phyloP scores from a whole-genome alignment of 257 asterid genomes.

The Prunella vulgaris region DNA sequence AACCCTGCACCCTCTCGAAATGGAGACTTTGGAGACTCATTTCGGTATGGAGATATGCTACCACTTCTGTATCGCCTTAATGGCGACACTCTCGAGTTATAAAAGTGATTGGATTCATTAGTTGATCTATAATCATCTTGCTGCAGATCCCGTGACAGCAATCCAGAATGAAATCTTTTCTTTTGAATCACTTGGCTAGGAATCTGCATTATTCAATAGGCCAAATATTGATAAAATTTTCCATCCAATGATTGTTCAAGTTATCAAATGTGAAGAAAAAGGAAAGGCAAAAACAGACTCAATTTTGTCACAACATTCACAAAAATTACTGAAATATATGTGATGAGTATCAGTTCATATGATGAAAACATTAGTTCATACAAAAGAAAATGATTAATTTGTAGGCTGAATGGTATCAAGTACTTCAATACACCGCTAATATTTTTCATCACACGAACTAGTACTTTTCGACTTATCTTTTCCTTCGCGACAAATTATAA shows the following conservation, averaged over 20 bases:
- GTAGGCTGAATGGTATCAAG: no score
- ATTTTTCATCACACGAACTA: no score
- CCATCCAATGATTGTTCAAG: background rate
- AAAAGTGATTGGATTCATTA: constrained; percentile 30
- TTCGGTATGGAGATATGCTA: constrained; percentile 76
- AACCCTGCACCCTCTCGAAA: constrained; percentile 67
- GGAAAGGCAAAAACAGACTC: background rate
- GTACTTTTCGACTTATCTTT: no score
- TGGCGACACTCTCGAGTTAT: constrained; percentile 54
- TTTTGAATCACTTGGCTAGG: constrained; percentile 43
- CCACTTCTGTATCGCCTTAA: constrained; percentile 61
- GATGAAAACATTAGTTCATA: no score
- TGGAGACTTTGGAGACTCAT: constrained; percentile 70
- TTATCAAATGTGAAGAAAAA: background rate
- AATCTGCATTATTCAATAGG: constrained; percentile 38
- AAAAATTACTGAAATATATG: background rate
- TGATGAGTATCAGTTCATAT: no score
- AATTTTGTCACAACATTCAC: background rate
- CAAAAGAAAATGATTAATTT: no score
- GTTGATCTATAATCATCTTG: constrained; percentile 33
- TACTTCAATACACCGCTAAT: background rate
- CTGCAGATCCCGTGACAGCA: constrained; percentile 51
- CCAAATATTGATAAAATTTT: background rate
- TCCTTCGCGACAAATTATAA: no score
- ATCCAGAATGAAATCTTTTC: constrained; percentile 75